Evolutionary conservation across 345 rosid species (phyloP).

Genomic region (Pistacia vera): DNA sequence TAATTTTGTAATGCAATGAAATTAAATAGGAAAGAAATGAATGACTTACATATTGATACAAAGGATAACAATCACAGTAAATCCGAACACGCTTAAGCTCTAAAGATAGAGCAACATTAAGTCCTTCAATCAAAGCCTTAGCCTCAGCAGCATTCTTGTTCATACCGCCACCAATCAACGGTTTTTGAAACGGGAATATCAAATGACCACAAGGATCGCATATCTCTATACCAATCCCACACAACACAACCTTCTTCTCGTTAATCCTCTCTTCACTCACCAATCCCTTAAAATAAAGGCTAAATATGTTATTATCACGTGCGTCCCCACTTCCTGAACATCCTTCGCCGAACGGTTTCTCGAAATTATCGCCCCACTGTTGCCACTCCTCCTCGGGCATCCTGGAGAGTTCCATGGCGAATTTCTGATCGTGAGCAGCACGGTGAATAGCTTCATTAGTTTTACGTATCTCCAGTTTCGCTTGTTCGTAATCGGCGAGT

Average conservation of each 20-base stretch:
- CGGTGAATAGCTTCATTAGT: conserved; percentile 53
- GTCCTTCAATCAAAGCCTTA: conserved; percentile 63
- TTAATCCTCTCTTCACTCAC: conserved; percentile 47
- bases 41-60: conserved; percentile 60
- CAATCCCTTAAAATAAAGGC: conserved; percentile 39
- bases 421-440: conserved; percentile 60
- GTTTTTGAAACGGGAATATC: conserved; percentile 47
- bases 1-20: background rate
- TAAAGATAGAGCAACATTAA: conserved; percentile 58
- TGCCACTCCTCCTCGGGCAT: conserved; percentile 61
- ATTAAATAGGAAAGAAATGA: background rate
- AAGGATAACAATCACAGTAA: conserved; percentile 35
- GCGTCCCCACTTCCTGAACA: conserved; percentile 13
- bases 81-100: conserved; percentile 51
- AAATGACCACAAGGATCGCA: conserved; percentile 44
- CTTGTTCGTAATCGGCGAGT: conserved; percentile 29
- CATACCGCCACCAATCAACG: conserved; percentile 30
- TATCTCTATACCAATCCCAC: conserved; percentile 59
- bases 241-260: conserved; percentile 31
- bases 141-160: conserved; percentile 40
- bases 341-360: conserved; percentile 46
- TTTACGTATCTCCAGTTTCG: conserved; percentile 24
- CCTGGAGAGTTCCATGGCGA: conserved; percentile 50
- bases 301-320: conserved; percentile 13
- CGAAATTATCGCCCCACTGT: conserved; percentile 45